phyloP scores from a whole-genome alignment of 306 rosid species.

The Phaseolus lunatus region DNA sequence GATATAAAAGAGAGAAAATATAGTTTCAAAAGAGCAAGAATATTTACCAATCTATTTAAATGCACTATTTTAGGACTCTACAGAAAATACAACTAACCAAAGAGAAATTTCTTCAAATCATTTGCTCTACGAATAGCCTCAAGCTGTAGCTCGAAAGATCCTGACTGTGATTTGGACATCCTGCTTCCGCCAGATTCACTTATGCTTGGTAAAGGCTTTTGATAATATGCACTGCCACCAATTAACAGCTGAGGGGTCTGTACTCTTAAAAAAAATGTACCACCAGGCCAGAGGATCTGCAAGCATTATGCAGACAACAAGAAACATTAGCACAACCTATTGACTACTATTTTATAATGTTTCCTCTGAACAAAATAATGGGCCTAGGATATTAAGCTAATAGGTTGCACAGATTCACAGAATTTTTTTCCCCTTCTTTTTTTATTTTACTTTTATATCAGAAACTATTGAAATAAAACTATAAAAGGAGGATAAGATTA shows the following conservation, averaged over 20 bases:
- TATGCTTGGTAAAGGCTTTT: slow-evolving; percentile 48
- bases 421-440: neutral
- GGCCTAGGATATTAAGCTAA: neutral
- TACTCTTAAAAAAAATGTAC: slow-evolving; percentile 69
- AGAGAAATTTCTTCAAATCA: slow-evolving; percentile 82
- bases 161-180: slow-evolving; percentile 53
- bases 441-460: neutral
- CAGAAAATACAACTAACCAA: slow-evolving; percentile 72
- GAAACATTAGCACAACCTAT: slow-evolving; percentile 34
- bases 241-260: slow-evolving; percentile 51
- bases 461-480: neutral
- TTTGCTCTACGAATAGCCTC: slow-evolving; percentile 97
- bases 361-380: slow-evolving; percentile 5
- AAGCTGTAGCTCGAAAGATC: slow-evolving; percentile 85
- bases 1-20: slow-evolving; percentile 1
- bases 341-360: neutral
- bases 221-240: slow-evolving; percentile 45
- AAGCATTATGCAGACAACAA: slow-evolving; percentile 43
- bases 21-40: neutral
- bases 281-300: slow-evolving; percentile 97
- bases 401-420: neutral
- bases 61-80: neutral
- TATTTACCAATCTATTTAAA: slow-evolving; percentile 3
- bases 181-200: slow-evolving; percentile 57
- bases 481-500: neutral